These are phyloP conservation scores for Coprinopsis cinerea DNA, from an alignment of 768 basidiomycete species.

Conservation along the genomic window DNA sequence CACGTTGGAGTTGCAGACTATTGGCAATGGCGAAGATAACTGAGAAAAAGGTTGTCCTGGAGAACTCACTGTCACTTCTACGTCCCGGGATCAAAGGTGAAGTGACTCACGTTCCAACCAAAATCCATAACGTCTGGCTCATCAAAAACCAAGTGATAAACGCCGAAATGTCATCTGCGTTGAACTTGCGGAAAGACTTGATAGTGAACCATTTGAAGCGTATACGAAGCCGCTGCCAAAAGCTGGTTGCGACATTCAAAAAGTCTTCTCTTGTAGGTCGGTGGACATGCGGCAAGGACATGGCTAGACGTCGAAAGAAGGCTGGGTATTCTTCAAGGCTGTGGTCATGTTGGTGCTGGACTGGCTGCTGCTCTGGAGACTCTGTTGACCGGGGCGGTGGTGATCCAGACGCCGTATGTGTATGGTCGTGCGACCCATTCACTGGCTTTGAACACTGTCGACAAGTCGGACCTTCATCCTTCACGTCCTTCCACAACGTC, in stretches of 20 bases:
- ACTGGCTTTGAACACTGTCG: neutral
- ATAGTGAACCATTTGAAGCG: slow-evolving; percentile 99
- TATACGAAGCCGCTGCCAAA: slow-evolving; percentile 84
- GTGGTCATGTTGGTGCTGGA: slow-evolving; percentile 10
- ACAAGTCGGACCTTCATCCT: neutral
- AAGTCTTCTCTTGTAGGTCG: slow-evolving; percentile 88
- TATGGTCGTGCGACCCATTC: too few species aligned
- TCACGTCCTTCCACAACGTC: neutral
- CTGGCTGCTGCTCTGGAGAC: slow-evolving; percentile 6
- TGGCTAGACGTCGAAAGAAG: slow-evolving; percentile 76
- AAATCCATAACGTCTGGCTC: slow-evolving; percentile 93
- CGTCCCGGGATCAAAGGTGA: too few species aligned
- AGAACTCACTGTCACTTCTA: too few species aligned
- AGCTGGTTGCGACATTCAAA: slow-evolving; percentile 77
- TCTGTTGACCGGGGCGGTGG: neutral
- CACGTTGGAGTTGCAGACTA: slow-evolving; percentile 80
- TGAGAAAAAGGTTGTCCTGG: slow-evolving; percentile 91
- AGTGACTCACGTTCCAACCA: slow-evolving; percentile 82
- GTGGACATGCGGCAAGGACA: slow-evolving; percentile 69
- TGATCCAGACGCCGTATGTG: neutral
- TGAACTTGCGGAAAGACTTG: slow-evolving; percentile 88
- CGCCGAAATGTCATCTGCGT: slow-evolving; percentile 94
- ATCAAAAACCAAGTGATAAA: slow-evolving; percentile 95
- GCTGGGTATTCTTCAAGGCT: slow-evolving; percentile 61
- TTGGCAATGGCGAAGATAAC: slow-evolving; percentile 87